These are phyloP conservation scores for Aurinia saxatilis DNA, from an alignment of 345 rosid species.

Conservation along the genomic window DNA sequence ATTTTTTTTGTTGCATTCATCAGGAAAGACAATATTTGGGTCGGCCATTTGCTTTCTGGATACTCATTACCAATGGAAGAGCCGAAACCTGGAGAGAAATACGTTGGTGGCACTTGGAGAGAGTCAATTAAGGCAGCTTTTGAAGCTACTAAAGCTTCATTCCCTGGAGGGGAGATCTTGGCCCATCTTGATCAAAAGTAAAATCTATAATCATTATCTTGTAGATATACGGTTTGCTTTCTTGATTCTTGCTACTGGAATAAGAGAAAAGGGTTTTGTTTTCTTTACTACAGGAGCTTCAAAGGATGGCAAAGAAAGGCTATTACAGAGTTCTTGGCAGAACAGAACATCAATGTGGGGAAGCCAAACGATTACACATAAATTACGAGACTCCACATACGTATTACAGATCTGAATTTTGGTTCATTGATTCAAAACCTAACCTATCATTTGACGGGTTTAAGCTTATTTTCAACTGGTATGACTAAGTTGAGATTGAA, in stretches of 20 bases:
- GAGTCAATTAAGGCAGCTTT: slow-evolving; percentile 63
- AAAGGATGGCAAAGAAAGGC: slow-evolving; percentile 90
- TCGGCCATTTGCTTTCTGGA: slow-evolving; percentile 80
- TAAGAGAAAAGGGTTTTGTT: neutral
- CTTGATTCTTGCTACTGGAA: neutral
- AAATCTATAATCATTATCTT: slow-evolving; percentile 19
- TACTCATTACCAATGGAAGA: slow-evolving; percentile 88
- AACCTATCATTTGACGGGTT: neutral
- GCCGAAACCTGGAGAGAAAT: slow-evolving; percentile 31
- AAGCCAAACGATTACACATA: slow-evolving; percentile 52
- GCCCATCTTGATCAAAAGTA: slow-evolving; percentile 97
- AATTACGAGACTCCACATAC: neutral
- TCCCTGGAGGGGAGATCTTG: slow-evolving; percentile 76
- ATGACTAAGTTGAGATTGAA: neutral
- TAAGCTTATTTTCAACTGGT: neutral
- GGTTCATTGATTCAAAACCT: neutral
- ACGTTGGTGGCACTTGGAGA: slow-evolving; percentile 76
- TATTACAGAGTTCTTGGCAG: slow-evolving; percentile 50
- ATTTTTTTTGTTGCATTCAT: neutral
- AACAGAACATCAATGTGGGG: slow-evolving; percentile 54
- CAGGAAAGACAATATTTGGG: slow-evolving; percentile 88
- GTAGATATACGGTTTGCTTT: neutral
- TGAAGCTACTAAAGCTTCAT: slow-evolving; percentile 75
- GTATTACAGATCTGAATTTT: neutral
- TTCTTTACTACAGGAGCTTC: slow-evolving; percentile 60